Percentiles rank a stretch among this genome's conserved stretches.
These are phyloP conservation scores for Potentilla sterilis DNA, from an alignment of 306 rosid species.

Conservation along the genomic window DNA sequence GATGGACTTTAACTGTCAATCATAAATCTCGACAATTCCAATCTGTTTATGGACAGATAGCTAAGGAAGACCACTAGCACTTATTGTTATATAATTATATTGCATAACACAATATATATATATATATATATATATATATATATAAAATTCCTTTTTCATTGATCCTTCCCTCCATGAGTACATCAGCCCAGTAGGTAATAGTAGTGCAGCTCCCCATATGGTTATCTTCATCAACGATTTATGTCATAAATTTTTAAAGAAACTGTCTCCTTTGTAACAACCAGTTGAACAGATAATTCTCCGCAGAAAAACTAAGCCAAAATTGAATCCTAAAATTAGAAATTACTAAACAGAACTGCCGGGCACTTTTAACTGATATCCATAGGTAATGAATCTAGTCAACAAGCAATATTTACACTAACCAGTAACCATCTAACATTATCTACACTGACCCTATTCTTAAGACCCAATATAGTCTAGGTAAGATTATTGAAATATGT, in stretches of 20 bases:
- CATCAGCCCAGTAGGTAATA: not conserved
- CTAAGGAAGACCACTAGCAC: not conserved
- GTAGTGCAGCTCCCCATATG: not conserved
- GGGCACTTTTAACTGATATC: not conserved
- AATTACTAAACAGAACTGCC: not conserved
- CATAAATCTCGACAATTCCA: conserved; percentile 14
- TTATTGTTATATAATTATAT: no score
- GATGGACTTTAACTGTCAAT: conserved; percentile 7
- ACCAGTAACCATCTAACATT: not conserved
- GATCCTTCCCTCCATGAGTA: not conserved
- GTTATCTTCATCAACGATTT: no score
- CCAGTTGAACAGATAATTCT: not conserved
- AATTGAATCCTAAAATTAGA: not conserved
- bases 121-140: no score
- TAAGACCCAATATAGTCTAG: not conserved
- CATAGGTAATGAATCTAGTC: not conserved
- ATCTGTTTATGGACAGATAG: not conserved
- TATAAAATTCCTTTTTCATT: no score
- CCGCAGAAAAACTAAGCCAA: not conserved
- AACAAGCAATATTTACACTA: not conserved
- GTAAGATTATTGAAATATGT: not conserved
- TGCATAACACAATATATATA: no score
- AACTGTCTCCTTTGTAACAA: not conserved
- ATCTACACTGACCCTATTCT: not conserved
- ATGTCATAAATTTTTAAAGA: not conserved